Conservation (phyloP, 148 eudicot genomes). For the Vaccinium myrtillus region DNA sequence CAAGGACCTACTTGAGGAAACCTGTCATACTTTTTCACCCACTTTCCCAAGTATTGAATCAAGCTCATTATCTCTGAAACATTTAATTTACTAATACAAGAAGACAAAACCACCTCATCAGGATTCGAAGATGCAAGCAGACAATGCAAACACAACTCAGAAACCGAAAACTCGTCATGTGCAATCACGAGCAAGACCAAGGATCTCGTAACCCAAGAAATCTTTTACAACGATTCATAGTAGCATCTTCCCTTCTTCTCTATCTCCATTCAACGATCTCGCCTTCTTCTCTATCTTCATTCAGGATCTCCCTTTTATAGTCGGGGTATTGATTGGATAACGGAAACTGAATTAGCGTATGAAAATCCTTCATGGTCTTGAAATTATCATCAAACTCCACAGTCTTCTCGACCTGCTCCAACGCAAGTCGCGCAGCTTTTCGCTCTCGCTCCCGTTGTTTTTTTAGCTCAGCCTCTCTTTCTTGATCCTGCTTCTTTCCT, state of each 20-base stretch:
- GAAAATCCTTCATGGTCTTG: background rate
- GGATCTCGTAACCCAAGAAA: too few species aligned
- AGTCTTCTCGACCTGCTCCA: slow-evolving; percentile 46
- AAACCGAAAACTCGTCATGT: slow-evolving; percentile 56
- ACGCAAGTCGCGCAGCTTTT: slow-evolving; percentile 54
- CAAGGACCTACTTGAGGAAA: slow-evolving; percentile 66
- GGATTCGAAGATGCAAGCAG: slow-evolving; percentile 48
- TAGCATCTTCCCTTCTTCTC: too few species aligned
- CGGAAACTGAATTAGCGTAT: background rate
- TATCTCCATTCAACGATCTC: too few species aligned
- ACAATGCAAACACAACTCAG: slow-evolving; percentile 77
- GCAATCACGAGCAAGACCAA: slow-evolving; percentile 75
- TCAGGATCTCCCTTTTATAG: too few species aligned
- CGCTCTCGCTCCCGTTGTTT: slow-evolving; percentile 53
- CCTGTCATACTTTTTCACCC: slow-evolving; percentile 77
- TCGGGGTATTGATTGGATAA: background rate
- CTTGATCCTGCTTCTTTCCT: too few species aligned
- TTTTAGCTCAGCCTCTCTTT: slow-evolving; percentile 33
- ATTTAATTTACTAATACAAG: slow-evolving; percentile 63
- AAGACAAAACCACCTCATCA: slow-evolving; percentile 71
- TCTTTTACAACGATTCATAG: too few species aligned
- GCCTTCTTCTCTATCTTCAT: too few species aligned
- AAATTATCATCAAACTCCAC: background rate
- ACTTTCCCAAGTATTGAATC: slow-evolving; percentile 72
- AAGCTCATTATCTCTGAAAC: slow-evolving; percentile 58